Conservation (phyloP, 352 stramenopile species). For the Pilasporangium apinafurcum region DNA sequence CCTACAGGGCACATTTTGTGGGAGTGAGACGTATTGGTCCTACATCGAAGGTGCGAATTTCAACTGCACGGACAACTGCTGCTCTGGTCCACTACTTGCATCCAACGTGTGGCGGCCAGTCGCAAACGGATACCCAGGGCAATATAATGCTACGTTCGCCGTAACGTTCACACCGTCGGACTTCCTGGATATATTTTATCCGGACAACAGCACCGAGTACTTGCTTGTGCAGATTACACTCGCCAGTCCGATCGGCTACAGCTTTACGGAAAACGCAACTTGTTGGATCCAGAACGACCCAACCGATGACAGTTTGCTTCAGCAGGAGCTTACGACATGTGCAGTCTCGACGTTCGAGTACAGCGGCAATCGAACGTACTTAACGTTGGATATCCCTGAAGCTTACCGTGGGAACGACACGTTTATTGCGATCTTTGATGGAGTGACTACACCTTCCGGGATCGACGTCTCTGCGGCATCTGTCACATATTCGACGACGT, state of each 20-base stretch:
- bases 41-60: slow-evolving; percentile 52
- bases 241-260: slow-evolving; percentile 55
- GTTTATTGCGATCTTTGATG: slow-evolving; percentile 63
- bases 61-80: slow-evolving; percentile 68
- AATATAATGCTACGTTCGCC: slow-evolving; percentile 72
- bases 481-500: slow-evolving; percentile 36
- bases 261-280: slow-evolving; percentile 37
- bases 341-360: slow-evolving; percentile 42
- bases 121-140: slow-evolving; percentile 48
- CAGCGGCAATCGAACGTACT: slow-evolving; percentile 48
- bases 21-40: slow-evolving; percentile 36
- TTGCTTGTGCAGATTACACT: slow-evolving; percentile 73
- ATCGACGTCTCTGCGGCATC: slow-evolving; percentile 30
- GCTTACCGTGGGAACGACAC: slow-evolving; percentile 44
- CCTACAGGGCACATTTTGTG: slow-evolving; percentile 55
- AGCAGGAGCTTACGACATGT: slow-evolving; percentile 27
- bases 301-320: neutral
- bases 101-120: slow-evolving; percentile 68
- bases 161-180: slow-evolving; percentile 67
- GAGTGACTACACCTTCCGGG: slow-evolving; percentile 52
- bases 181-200: slow-evolving; percentile 63
- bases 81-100: slow-evolving; percentile 51
- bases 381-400: slow-evolving; percentile 58
- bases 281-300: slow-evolving; percentile 32
- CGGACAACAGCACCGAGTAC: slow-evolving; percentile 15